Evolutionary conservation across 768 basidiomycete genomes (phyloP).

Genomic region (Leccinum broughii): DNA sequence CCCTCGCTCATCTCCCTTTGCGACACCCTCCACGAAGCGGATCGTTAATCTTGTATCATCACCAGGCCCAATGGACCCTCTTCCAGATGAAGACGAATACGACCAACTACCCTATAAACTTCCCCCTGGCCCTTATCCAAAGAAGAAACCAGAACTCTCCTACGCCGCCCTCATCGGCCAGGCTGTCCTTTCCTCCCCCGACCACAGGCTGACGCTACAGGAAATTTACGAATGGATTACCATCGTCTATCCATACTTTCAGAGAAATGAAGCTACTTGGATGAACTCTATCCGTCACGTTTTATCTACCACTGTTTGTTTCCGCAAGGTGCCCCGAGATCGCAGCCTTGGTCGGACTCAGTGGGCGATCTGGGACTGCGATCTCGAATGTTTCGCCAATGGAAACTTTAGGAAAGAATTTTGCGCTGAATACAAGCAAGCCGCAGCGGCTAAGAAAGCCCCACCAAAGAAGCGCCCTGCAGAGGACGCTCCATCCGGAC

Average conservation of each 20-base stretch:
- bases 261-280: conserved; percentile 92
- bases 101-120: conserved; percentile 71
- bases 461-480: conserved; percentile 40
- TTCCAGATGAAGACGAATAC: conserved; percentile 64
- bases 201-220: conserved; percentile 85
- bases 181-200: conserved; percentile 82
- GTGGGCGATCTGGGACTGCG: conserved; percentile 86
- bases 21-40: conserved; percentile 57
- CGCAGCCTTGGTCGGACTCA: conserved; percentile 77
- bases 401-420: conserved; percentile 77
- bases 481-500: conserved; percentile 38
- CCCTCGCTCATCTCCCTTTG: conserved; percentile 56
- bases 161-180: conserved; percentile 97
- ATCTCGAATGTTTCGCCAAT: conserved; percentile 77
- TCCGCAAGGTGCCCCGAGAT: conserved; percentile 81
- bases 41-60: conserved; percentile 80
- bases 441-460: conserved; percentile 29
- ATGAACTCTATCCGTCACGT: conserved; percentile 99
- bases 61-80: conserved; percentile 72
- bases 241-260: conserved; percentile 90
- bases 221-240: conserved; percentile 98
- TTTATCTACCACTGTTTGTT: conserved; percentile 87
- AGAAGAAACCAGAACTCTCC: conserved; percentile 78
- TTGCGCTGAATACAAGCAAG: conserved; percentile 40
- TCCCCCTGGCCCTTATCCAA: conserved; percentile 82